Conservation (phyloP, 805 yeast species). For the Pichia heedii region DNA sequence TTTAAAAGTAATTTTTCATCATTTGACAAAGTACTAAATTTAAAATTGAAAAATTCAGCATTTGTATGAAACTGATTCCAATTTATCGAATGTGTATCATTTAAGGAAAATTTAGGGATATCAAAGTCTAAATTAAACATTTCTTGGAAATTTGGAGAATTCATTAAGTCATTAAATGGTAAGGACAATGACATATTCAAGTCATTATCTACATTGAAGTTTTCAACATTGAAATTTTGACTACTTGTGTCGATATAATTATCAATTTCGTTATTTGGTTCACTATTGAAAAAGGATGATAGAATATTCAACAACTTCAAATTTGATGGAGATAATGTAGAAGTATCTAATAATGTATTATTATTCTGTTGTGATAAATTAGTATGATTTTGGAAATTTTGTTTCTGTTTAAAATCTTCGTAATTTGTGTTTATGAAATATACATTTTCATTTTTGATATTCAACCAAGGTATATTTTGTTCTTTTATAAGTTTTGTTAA, state of each 20-base stretch:
- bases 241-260: too few species aligned
- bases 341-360: too few species aligned
- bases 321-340: background rate
- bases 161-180: background rate
- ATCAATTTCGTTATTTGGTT: background rate
- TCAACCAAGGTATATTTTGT: background rate
- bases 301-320: background rate
- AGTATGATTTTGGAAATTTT: background rate
- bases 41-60: background rate
- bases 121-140: background rate
- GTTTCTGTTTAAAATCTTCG: background rate
- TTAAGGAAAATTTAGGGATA: background rate
- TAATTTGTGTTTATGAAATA: background rate
- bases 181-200: background rate
- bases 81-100: background rate
- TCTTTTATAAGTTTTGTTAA: background rate
- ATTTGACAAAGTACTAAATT: background rate
- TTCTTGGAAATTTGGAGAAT: background rate
- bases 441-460: background rate
- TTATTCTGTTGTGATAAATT: background rate
- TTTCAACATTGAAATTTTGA: too few species aligned
- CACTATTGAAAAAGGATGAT: background rate
- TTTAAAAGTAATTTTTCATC: constrained; percentile 21
- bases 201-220: background rate
- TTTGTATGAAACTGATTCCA: background rate